A percentile compares a stretch with the other conserved stretches of the same genome.
Evolutionary conservation across 2,329 filamentous ascomycete genomes (phyloP).

Genomic region (Colletotrichum melonis): DNA sequence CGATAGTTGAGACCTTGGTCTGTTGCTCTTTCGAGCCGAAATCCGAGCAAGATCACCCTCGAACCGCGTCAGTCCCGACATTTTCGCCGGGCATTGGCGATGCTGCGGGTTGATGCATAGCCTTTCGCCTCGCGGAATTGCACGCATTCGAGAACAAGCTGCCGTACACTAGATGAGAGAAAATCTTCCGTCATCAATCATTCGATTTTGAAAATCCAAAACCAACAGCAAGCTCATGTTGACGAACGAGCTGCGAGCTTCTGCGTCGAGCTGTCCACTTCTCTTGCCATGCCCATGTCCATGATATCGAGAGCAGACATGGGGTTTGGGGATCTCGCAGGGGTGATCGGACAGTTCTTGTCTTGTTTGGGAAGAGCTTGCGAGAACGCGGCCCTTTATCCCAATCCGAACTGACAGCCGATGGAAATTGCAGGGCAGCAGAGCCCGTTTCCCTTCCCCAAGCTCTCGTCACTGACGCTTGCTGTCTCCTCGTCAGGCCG

Average conservation of each 20-base stretch:
- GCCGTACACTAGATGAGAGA: neutral
- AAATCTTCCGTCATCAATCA: slow-evolving; percentile 3
- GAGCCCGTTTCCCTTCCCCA: slow-evolving; percentile 14
- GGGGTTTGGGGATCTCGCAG: slow-evolving; percentile 27
- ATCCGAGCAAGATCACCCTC: neutral
- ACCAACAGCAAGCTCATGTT: neutral
- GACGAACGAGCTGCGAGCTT: neutral
- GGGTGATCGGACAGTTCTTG: slow-evolving; percentile 23
- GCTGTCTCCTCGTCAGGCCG: slow-evolving; percentile 11
- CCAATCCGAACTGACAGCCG: slow-evolving; percentile 26
- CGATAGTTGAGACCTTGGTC: neutral
- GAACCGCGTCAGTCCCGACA: neutral
- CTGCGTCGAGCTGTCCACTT: slow-evolving; percentile 18
- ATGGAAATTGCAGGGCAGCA: slow-evolving; percentile 17
- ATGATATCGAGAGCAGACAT: slow-evolving; percentile 25
- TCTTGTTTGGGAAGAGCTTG: slow-evolving; percentile 37
- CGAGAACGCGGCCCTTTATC: slow-evolving; percentile 33
- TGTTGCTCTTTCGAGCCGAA: neutral
- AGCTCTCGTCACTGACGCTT: slow-evolving; percentile 14
- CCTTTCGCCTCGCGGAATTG: neutral
- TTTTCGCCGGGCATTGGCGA: neutral
- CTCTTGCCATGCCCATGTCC: neutral
- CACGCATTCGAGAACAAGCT: neutral
- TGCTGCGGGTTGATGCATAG: neutral
- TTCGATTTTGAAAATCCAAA: slow-evolving; percentile 10